Evolutionary conservation across 31 red algal genomes (phyloP).

Genomic region (Porphyra umbilicalis): DNA sequence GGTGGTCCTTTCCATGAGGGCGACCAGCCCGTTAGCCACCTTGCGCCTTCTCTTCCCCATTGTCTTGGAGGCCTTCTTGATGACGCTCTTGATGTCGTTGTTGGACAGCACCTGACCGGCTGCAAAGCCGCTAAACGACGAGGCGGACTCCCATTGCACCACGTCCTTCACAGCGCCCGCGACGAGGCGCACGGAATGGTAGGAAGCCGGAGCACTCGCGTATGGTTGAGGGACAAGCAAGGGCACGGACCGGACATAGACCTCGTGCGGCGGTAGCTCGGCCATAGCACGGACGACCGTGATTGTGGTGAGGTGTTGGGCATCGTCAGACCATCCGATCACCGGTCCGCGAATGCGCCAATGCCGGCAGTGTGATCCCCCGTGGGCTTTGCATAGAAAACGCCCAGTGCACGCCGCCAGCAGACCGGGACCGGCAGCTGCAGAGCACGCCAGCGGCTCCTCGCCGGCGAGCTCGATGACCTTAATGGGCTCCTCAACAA

Average conservation of each 20-base stretch:
- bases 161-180: background rate
- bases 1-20: background rate
- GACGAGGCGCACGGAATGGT: background rate
- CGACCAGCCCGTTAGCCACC: background rate
- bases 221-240: background rate
- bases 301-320: background rate
- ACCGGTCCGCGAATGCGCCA: background rate
- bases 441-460: too few relatives aligned
- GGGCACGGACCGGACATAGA: background rate
- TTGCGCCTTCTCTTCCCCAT: background rate
- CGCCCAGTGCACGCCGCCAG: too few relatives aligned
- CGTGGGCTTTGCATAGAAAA: too few relatives aligned
- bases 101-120: background rate
- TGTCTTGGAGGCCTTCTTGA: background rate
- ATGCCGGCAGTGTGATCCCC: background rate
- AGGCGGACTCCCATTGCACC: too few relatives aligned
- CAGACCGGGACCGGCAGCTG: too few relatives aligned
- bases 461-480: too few relatives aligned
- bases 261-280: background rate
- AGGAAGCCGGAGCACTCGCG: background rate
- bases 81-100: background rate
- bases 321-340: background rate
- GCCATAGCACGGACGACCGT: background rate
- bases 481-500: too few relatives aligned
- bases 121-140: background rate